Conservation (phyloP, 2,329 filamentous ascomycete species). For the Calonectria montana region DNA sequence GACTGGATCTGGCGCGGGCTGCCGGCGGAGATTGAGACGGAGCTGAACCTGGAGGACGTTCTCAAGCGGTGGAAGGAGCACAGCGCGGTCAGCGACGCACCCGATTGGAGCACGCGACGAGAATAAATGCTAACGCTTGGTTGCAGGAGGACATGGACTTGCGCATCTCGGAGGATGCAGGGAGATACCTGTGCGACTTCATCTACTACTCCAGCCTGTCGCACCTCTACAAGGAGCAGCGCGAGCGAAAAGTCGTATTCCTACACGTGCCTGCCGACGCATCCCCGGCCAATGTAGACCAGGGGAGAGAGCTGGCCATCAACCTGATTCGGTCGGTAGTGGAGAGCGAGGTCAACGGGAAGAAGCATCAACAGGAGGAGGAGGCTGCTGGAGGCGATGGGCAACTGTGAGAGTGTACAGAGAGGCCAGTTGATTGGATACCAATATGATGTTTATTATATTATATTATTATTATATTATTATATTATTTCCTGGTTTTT, state of each 20-base stretch:
- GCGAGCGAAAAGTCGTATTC: slow-evolving; percentile 70
- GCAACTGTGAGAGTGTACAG: slow-evolving; percentile 8
- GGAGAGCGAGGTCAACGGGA: slow-evolving; percentile 57
- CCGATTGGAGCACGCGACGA: neutral
- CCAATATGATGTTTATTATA: neutral
- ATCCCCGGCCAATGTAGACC: slow-evolving; percentile 58
- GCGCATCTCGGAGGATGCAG: slow-evolving; percentile 75
- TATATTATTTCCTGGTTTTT: neutral
- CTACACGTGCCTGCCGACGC: slow-evolving; percentile 76
- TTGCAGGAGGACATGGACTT: slow-evolving; percentile 56
- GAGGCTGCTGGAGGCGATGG: slow-evolving; percentile 8
- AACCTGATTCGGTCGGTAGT: slow-evolving; percentile 68
- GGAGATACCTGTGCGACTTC: slow-evolving; percentile 81
- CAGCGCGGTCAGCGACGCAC: slow-evolving; percentile 56
- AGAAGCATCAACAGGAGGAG: slow-evolving; percentile 20
- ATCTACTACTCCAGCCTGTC: slow-evolving; percentile 79
- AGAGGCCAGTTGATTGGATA: neutral
- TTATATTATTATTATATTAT: neutral
- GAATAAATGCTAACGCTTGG: slow-evolving; percentile 17
- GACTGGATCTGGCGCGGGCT: slow-evolving; percentile 66
- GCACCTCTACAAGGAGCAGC: slow-evolving; percentile 60
- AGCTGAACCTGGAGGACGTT: slow-evolving; percentile 68
- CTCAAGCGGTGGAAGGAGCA: slow-evolving; percentile 65
- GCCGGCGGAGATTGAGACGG: slow-evolving; percentile 67
- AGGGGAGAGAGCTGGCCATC: slow-evolving; percentile 63